A percentile compares a stretch with the other conserved stretches of the same genome.
phyloP scores from a whole-genome alignment of 495 filamentous ascomycete species.

The Oidiodendron maius region DNA sequence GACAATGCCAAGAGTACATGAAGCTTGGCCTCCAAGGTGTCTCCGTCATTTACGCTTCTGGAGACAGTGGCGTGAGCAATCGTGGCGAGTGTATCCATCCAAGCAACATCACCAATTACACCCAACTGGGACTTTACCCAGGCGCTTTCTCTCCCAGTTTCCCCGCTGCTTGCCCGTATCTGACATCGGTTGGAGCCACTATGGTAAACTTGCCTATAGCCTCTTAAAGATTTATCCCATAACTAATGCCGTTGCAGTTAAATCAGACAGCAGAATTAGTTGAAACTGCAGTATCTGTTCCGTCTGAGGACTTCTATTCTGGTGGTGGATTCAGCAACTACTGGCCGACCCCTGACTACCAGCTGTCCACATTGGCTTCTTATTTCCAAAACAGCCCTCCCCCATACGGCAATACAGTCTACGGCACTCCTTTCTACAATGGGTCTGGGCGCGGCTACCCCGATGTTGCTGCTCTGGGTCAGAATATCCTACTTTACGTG shows the following conservation, averaged over 20 bases:
- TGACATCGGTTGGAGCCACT: constrained; percentile 40
- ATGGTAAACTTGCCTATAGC: constrained; percentile 24
- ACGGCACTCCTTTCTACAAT: not conserved
- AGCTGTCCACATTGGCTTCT: constrained; percentile 16
- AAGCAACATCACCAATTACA: not conserved
- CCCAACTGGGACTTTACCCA: constrained; percentile 32
- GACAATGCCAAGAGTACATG: constrained; percentile 14
- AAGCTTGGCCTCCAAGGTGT: constrained; percentile 37
- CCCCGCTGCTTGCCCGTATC: constrained; percentile 38
- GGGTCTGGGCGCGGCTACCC: constrained; percentile 29
- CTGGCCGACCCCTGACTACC: constrained; percentile 33
- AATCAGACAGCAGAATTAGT: not conserved
- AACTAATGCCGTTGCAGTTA: constrained; percentile 8
- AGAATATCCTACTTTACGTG: constrained; percentile 21
- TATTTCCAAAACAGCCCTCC: constrained; percentile 23
- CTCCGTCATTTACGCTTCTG: constrained; percentile 30
- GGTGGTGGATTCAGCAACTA: constrained; percentile 46
- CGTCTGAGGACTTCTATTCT: constrained; percentile 21
- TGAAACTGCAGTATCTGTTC: not conserved
- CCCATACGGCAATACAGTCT: constrained; percentile 10
- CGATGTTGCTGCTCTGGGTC: constrained; percentile 25
- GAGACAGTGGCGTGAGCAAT: constrained; percentile 33
- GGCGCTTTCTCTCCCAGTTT: constrained; percentile 29
- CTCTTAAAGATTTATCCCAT: constrained; percentile 22
- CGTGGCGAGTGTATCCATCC: constrained; percentile 23